Evolutionary conservation across 2,329 filamentous ascomycete species (phyloP).

Genomic region (Xylariaceae sp.): DNA sequence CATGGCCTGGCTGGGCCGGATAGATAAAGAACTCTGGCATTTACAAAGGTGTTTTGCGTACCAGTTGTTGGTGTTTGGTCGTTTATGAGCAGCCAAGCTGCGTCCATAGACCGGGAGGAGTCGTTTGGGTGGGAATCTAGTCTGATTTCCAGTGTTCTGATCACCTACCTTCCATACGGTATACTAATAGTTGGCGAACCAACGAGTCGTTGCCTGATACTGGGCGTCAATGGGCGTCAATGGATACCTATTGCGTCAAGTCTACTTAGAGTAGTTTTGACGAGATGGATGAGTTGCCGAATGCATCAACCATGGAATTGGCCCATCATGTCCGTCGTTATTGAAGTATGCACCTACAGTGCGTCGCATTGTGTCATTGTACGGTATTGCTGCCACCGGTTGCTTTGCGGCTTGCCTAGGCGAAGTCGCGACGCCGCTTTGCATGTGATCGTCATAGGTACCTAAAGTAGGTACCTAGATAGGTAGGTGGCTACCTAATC

Average conservation of each 20-base stretch:
- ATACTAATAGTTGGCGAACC: background rate
- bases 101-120: background rate
- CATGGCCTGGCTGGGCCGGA: constrained; percentile 13
- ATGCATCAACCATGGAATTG: background rate
- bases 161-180: too few relatives aligned
- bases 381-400: too few relatives aligned
- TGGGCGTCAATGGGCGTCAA: background rate
- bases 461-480: background rate
- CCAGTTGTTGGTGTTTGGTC: constrained; percentile 3
- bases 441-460: background rate
- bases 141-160: background rate
- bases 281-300: background rate
- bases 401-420: too few relatives aligned
- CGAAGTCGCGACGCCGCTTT: background rate
- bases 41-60: constrained; percentile 21
- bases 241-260: too few relatives aligned
- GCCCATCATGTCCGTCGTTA: background rate
- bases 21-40: constrained; percentile 17
- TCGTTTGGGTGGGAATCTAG: background rate
- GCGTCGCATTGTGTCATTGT: too few relatives aligned
- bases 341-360: too few relatives aligned
- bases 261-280: background rate
- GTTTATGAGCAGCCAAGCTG: constrained; percentile 1
- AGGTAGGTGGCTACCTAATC: too few relatives aligned
- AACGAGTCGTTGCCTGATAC: background rate